Evolutionary conservation across 495 filamentous ascomycete species (phyloP), one percentile per base, ranked within the genome.

Genomic region (Thermothielavioides terrestris): DNA sequence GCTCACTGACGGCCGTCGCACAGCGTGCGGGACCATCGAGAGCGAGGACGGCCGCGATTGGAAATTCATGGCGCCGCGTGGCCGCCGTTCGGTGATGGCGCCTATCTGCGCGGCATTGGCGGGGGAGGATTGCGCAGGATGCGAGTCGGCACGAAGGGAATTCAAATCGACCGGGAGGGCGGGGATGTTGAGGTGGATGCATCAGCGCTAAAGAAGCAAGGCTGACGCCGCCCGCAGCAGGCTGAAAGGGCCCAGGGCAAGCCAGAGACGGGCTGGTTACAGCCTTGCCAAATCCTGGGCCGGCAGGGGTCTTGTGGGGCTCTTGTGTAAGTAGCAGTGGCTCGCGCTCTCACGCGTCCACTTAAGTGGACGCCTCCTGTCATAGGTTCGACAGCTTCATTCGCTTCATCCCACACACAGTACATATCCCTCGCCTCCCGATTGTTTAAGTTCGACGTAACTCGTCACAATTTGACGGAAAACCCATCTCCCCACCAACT

Each of bases 1-100:
- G 55, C 76, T 78, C 50, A 81, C 74, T 9, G 83, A 88, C 30
- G 77, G 80, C 57, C 70, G 78, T 68, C 70, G 74, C 53, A 62
- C 53, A 53, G 61, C 55, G 26, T 63, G 64, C 32, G 68, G 58
- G 20, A 57, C 73, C 56, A 68, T 68, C 20, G 54, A 75, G 63
- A 77, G 68, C 47, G 81, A 80, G 30, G 79, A 74, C 44, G 78
- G 71, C 66, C 62, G 64, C 51, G 63, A 46, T 49, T 57, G 50
- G 40, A 59, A 54, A 44, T 60, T 68, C 62, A 66, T 68, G 41
- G 49, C 60, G 56, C 55, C 50, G 35, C 15, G 40, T 54, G 57
- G 47, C 63, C 43, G 51, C 59, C 56, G 37, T 43, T 56, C 40
- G 49, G 43, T n/a, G n/a, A 9, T 27, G 46, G 52, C 34, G 43